phyloP scores from a whole-genome alignment of 495 filamentous ascomycete genomes.

The Cenococcum geophilum region DNA sequence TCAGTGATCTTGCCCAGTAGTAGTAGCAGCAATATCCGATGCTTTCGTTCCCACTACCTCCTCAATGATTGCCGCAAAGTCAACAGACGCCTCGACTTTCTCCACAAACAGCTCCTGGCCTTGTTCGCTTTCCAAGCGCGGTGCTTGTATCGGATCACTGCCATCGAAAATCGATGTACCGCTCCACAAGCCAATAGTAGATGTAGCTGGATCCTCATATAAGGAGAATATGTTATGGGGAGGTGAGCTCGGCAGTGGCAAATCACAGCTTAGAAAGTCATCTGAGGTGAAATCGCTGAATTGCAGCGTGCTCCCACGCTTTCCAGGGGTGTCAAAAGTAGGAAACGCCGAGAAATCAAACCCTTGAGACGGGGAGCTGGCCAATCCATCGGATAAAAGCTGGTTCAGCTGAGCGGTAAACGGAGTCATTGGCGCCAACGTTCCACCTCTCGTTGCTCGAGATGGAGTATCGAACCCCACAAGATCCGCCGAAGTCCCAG shows the following conservation, averaged over 20 bases:
- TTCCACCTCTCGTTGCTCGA: slow-evolving; percentile 5
- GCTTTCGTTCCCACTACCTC: slow-evolving; percentile 10
- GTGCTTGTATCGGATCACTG: slow-evolving; percentile 13
- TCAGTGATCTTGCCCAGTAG: neutral
- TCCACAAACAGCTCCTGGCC: neutral
- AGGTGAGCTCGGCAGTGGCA: slow-evolving; percentile 50
- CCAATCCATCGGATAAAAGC: slow-evolving; percentile 50
- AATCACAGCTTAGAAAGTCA: slow-evolving; percentile 46
- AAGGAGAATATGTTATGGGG: slow-evolving; percentile 35
- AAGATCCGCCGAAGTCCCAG: slow-evolving; percentile 2
- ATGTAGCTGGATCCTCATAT: slow-evolving; percentile 31
- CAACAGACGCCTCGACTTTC: slow-evolving; percentile 11
- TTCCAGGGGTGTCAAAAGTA: slow-evolving; percentile 38
- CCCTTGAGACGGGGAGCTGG: slow-evolving; percentile 39
- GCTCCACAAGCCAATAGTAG: slow-evolving; percentile 27
- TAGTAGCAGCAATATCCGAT: neutral
- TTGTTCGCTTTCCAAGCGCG: neutral
- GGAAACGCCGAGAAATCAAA: slow-evolving; percentile 40
- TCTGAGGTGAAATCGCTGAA: slow-evolving; percentile 19
- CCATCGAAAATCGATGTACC: slow-evolving; percentile 23
- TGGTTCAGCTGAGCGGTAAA: slow-evolving; percentile 56
- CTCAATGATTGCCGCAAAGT: slow-evolving; percentile 26
- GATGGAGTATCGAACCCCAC: slow-evolving; percentile 16
- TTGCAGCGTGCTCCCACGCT: slow-evolving; percentile 26
- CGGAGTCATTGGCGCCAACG: slow-evolving; percentile 40